Evolutionary conservation across 192 early-diverging fungal genomes (phyloP).

Genomic region (Coemansia sp.): DNA sequence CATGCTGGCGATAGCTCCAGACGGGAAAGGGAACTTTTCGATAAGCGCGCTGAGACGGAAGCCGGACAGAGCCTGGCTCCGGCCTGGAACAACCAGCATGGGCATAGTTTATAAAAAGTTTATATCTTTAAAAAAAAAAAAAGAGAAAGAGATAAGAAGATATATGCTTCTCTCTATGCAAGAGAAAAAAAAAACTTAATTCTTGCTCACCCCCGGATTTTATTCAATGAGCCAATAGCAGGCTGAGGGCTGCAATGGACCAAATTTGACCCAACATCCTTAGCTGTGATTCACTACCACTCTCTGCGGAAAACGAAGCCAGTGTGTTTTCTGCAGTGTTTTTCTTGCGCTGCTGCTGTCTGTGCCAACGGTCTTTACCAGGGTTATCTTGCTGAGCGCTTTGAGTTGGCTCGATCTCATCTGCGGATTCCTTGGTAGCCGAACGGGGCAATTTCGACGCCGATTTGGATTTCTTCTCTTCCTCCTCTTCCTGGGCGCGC

Average conservation of each 20-base stretch:
- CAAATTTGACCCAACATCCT: too few species aligned
- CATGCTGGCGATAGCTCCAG: slow-evolving; percentile 56
- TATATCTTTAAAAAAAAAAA: neutral
- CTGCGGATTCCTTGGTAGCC: neutral
- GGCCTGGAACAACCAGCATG: slow-evolving; percentile 87
- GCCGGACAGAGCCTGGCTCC: slow-evolving; percentile 68
- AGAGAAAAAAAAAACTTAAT: neutral
- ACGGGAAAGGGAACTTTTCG: slow-evolving; percentile 57
- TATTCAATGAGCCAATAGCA: too few species aligned
- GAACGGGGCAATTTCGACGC: neutral
- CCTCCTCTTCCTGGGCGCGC: slow-evolving; percentile 28
- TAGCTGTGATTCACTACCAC: neutral
- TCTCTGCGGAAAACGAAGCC: neutral
- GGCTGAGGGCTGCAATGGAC: too few species aligned
- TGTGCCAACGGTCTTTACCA: neutral
- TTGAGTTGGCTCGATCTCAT: neutral
- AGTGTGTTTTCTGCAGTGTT: neutral
- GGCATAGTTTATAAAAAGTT: slow-evolving; percentile 22
- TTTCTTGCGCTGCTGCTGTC: neutral
- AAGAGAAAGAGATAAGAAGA: neutral
- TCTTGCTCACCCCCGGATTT: too few species aligned
- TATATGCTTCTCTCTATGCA: too few species aligned
- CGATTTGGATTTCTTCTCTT: slow-evolving; percentile 2
- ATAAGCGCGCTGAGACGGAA: slow-evolving; percentile 67
- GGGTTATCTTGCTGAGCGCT: neutral